These are phyloP conservation scores for Beverwykella pulmonaria DNA, from an alignment of 495 filamentous ascomycete species.

Conservation along the genomic window DNA sequence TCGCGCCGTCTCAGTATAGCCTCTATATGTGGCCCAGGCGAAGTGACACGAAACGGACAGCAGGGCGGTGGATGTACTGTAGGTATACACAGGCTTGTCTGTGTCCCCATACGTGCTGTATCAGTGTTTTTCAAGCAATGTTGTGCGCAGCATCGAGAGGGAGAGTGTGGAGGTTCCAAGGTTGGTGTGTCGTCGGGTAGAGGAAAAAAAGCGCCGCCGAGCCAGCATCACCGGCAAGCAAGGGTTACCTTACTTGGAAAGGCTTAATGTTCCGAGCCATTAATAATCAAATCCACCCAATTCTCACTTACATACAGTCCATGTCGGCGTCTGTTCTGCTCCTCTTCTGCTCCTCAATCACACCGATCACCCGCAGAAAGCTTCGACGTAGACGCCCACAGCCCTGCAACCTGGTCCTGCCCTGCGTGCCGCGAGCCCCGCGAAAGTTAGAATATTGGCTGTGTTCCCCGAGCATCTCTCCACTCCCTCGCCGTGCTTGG, in stretches of 20 bases:
- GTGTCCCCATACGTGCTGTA: conserved; percentile 1
- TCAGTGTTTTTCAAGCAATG: conserved; percentile 11
- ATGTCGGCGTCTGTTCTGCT: conserved; percentile 4
- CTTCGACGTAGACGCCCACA: neutral
- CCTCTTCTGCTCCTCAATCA: conserved; percentile 17
- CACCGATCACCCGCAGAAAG: conserved; percentile 9
- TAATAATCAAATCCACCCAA: conserved; percentile 14
- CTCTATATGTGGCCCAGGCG: conserved; percentile 8
- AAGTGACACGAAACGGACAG: neutral
- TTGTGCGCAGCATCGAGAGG: neutral
- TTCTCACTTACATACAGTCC: neutral
- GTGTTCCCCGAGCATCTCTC: conserved; percentile 21
- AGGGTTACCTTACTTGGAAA: conserved; percentile 8
- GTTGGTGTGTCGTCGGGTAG: neutral
- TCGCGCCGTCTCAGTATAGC: neutral
- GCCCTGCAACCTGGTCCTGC: neutral
- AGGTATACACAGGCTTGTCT: neutral
- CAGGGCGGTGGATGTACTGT: neutral
- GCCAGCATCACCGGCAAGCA: conserved; percentile 3
- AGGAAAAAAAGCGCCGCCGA: neutral
- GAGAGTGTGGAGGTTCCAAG: neutral
- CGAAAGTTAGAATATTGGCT: conserved; percentile 24
- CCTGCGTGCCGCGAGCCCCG: conserved; percentile 21
- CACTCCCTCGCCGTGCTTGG: conserved; percentile 4
- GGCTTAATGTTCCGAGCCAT: conserved; percentile 12